Base-by-base conservation (phyloP, 306 rosid genomes). In the Hippophae tibetana region DNA sequence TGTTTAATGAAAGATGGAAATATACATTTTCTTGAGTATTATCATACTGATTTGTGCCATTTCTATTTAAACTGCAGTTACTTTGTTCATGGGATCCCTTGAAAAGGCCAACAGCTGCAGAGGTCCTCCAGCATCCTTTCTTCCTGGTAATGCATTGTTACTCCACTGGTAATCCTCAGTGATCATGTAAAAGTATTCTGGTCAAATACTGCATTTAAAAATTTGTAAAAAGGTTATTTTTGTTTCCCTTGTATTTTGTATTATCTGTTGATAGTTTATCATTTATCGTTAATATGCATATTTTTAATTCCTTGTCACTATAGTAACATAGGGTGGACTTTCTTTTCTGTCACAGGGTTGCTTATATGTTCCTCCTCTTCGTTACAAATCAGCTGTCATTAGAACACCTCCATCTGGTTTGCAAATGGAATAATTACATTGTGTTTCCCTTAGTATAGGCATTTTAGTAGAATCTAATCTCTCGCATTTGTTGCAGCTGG, bases 81-180 rank as follows among this genome's bases (percentile, higher is more conserved):
- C 99, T 93, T 66, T 88, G 97, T 77, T 86, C 94, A 5, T 93
- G 99, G 99, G 99, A 93, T 77, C 97, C 99, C 10, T 71, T 76
- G 71, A 88, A 78, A 78, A 93, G 99, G 81, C 99, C 99, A 57
- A 66, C 97, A 9, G 97, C 99, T 69, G 68, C 71, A 26, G 97
- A 79, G 81, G 95, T 84, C 65, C 99, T 93, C 63, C 97, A 88
- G 63, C 95, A 93, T 78, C 95, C 97, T 71, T 93, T 93, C 88
- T 93, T 93, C 60, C 95, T 86, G 89, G 99, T 85, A 47, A 9
- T 58, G 57, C 62, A 52, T 47, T 42, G 53, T 68, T 49, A 14
- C 13, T 12, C 13, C 5, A 3, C 0, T n/a, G n/a, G 1, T 47
- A 5, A 11, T 47, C 6, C 11, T 48, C 3, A 48, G 6, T 1